Percentiles rank a stretch among this genome's conserved stretches.
Conservation (phyloP, 2,329 filamentous ascomycete species). For the Bipolaris zeicola region DNA sequence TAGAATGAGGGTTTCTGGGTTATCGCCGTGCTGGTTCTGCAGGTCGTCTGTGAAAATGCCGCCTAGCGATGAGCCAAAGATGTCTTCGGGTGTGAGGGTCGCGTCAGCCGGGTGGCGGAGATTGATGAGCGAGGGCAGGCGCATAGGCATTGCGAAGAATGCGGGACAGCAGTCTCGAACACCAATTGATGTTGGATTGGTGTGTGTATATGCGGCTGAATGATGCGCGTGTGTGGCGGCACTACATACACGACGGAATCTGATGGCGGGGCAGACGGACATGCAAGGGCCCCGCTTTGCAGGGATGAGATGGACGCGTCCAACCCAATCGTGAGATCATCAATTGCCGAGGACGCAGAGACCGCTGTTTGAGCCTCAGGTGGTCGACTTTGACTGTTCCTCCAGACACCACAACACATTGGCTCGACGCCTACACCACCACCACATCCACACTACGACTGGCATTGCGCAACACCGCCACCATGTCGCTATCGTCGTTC, state of each 20-base stretch:
- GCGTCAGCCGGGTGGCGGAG: conserved; percentile 30
- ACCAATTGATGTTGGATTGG: not conserved
- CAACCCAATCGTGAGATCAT: conserved; percentile 30
- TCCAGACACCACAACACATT: not conserved
- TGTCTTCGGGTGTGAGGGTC: conserved; percentile 61
- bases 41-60: conserved; percentile 72
- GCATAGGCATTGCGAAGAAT: conserved; percentile 18
- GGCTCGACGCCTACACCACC: not conserved
- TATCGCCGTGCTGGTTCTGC: conserved; percentile 68
- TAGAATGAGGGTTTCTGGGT: conserved; percentile 59
- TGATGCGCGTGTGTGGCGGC: not conserved
- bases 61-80: conserved; percentile 63
- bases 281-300: not conserved
- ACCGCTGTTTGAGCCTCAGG: not conserved
- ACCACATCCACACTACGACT: not conserved
- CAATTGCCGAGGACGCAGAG: conserved; percentile 17
- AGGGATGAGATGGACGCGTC: conserved; percentile 11
- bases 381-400: not conserved
- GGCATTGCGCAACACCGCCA: conserved; percentile 3
- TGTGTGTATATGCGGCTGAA: not conserved
- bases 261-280: not conserved
- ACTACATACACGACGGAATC: not conserved
- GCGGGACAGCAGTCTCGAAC: not conserved
- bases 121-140: conserved; percentile 38
- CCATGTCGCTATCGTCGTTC: conserved; percentile 56